These are phyloP conservation scores for Macrolepiota albuminosa DNA, from an alignment of 768 basidiomycete species.

Conservation along the genomic window DNA sequence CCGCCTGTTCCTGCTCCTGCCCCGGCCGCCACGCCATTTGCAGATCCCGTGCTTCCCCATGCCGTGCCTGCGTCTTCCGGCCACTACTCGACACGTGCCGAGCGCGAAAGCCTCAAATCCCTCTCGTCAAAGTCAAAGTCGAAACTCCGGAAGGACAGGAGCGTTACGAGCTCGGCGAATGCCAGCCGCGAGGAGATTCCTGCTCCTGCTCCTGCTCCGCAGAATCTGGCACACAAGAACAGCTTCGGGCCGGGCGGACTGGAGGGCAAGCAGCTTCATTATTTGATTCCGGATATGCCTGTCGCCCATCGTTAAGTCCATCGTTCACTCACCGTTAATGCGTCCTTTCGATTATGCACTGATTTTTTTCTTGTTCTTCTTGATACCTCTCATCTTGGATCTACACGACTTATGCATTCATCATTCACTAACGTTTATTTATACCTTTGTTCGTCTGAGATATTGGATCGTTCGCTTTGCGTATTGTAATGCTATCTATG, in stretches of 20 bases:
- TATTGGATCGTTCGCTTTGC: neutral
- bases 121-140: constrained; percentile 3
- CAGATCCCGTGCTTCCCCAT: constrained; percentile 3
- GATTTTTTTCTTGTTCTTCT: neutral
- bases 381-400: neutral
- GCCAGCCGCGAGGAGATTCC: constrained; percentile 7
- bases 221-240: constrained; percentile 16
- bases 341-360: neutral
- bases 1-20: neutral
- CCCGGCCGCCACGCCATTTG: neutral
- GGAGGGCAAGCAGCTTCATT: constrained; percentile 18
- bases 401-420: constrained; percentile 1
- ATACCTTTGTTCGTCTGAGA: neutral
- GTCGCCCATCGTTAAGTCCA: neutral
- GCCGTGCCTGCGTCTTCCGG: neutral
- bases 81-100: constrained; percentile 15
- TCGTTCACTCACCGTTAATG: neutral
- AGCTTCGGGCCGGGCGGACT: constrained; percentile 20
- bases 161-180: constrained; percentile 5
- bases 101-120: constrained; percentile 13
- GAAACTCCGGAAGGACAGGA: constrained; percentile 2
- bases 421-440: neutral
- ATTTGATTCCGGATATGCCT: constrained; percentile 21
- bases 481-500: neutral
- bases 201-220: neutral